phyloP scores from a whole-genome alignment of 139 green algal species.

The Asterochloris erici region DNA sequence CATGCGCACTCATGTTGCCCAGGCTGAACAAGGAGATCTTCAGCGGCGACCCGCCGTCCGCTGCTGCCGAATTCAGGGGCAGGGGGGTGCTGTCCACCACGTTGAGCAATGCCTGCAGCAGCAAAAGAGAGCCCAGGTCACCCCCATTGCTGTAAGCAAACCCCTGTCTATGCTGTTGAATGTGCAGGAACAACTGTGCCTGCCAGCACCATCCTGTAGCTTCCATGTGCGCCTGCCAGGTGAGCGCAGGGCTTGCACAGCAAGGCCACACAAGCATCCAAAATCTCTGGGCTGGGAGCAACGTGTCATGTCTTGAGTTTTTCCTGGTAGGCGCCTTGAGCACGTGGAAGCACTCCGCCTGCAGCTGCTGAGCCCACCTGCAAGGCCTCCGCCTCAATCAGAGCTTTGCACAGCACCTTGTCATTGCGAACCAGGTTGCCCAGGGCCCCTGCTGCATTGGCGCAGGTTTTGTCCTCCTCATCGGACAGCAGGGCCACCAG shows the following conservation, averaged over 20 bases:
- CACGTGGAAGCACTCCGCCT: not conserved
- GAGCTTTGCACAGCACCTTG: slow-evolving; percentile 58
- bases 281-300: not conserved
- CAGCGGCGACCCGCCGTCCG: slow-evolving; percentile 47
- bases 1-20: slow-evolving; percentile 84
- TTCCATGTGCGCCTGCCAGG: not conserved
- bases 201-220: not conserved
- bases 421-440: slow-evolving; percentile 94
- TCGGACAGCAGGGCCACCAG: slow-evolving; percentile 72
- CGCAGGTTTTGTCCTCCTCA: slow-evolving; percentile 84
- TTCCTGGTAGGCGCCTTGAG: not conserved
- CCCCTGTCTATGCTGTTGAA: not conserved
- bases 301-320: not conserved
- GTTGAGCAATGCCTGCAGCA: slow-evolving; percentile 8
- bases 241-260: not conserved
- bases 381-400: slow-evolving; percentile 67
- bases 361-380: slow-evolving; percentile 15
- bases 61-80: not conserved
- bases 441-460: slow-evolving; percentile 92
- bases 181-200: not conserved
- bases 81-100: not conserved
- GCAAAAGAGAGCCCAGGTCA: not conserved
- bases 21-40: slow-evolving; percentile 93
- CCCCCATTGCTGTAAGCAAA: not conserved
- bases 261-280: not conserved